Conservation (phyloP, 768 basidiomycete genomes). For the Hemileccinum rubropunctum region DNA sequence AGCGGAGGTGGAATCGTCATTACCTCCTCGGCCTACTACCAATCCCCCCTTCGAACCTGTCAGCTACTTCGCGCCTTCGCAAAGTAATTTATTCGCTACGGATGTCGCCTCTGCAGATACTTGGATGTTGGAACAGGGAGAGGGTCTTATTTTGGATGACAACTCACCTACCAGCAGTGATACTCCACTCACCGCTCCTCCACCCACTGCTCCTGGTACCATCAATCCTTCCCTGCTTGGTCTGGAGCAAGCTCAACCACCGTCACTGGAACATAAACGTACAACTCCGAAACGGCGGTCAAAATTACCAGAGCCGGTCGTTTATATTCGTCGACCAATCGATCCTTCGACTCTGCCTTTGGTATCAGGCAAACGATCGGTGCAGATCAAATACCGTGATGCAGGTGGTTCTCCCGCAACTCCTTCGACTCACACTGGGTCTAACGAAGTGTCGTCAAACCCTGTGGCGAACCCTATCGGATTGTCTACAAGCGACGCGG, state of each 20-base stretch:
- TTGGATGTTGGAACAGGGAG: conserved; percentile 13
- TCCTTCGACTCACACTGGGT: neutral
- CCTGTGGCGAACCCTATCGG: neutral
- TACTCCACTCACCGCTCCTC: neutral
- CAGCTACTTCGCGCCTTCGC: conserved; percentile 3
- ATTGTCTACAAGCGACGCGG: neutral
- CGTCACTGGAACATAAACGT: neutral
- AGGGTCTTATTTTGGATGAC: neutral
- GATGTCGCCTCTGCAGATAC: neutral
- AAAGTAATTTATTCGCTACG: neutral
- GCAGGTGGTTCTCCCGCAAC: neutral
- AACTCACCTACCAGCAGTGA: neutral
- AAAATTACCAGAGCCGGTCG: conserved; percentile 23
- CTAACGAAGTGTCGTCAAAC: neutral
- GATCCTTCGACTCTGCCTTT: conserved; percentile 20
- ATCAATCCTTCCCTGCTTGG: conserved; percentile 33
- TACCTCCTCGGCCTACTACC: neutral
- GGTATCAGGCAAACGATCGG: conserved; percentile 20
- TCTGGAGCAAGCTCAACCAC: conserved; percentile 3
- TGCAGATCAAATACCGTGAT: conserved; percentile 32
- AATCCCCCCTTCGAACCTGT: neutral
- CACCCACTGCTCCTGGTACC: conserved; percentile 11
- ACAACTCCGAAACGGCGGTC: conserved; percentile 8
- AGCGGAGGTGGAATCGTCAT: neutral
- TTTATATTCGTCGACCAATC: conserved; percentile 30